Evolutionary conservation across 129 eudicot genomes (phyloP), one percentile per base, ranked within the genome.

Genomic region (Silybum marianum): DNA sequence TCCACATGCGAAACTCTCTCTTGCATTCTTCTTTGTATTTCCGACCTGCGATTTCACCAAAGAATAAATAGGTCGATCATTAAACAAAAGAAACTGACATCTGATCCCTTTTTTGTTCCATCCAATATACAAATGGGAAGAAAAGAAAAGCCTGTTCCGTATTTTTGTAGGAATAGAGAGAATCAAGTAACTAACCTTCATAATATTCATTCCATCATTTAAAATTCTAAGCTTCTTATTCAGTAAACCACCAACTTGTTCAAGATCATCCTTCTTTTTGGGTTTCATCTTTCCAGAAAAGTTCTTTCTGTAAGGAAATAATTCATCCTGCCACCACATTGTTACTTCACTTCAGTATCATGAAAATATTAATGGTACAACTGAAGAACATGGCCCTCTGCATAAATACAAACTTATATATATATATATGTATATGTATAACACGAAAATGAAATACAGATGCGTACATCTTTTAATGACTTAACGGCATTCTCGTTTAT

Each of bases 1-100:
- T 75, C 98, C 98, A 87, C 98, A 95, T 48, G 91, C 90, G 80
- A 95, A 92, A 81, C 91, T 92, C 30, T 95, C 97, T 72, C 98
- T 88, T 58, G 98, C 97, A 38, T 94, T 88, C 85, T 95, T 95
- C 89, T 92, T 95, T 83, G 92, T 94, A 87, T 92, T 95, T 58
- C 92, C 76, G 71, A 78, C 83, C 98, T 95, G 88, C 66, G 44
- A 75, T 51, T 48, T 82, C 78, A 79, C 21, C 86, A 46, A 67
- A 70, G 18, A 74, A 21, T 12, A 74, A 23, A 77, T 3, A n/a
- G 63, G 13, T 76, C 40, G 19, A 48, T 63, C 24, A 42, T 16
- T 10, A 25, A 34, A 72, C 26, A 21, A 28, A 36, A 54, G 21
- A 73, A 36, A 7, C 22, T 24, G 18, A n/a, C n/a, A n/a, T n/a